Evolutionary conservation across 2,329 filamentous ascomycete genomes (phyloP).

Genomic region (Phyllosticta citriasiana): DNA sequence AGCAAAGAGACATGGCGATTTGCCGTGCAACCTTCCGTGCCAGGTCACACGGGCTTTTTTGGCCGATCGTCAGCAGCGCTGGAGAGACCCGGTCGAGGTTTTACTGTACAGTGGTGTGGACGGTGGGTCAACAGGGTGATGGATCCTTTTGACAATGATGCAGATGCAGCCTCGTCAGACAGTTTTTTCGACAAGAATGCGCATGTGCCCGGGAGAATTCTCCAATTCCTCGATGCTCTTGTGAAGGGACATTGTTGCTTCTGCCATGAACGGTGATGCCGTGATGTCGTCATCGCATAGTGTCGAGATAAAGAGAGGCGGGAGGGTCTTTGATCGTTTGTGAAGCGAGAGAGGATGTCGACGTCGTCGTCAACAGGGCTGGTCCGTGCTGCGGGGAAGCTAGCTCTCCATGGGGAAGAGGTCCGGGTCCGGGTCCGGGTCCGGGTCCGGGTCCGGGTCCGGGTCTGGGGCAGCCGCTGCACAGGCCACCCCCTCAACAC

Average conservation of each 20-base stretch:
- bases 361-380: not conserved
- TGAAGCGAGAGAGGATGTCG: not conserved
- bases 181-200: not conserved
- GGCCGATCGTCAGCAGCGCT: not conserved
- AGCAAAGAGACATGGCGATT: not conserved
- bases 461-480: not conserved
- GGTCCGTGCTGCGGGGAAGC: not conserved
- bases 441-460: not conserved
- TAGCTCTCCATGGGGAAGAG: not conserved
- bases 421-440: not conserved
- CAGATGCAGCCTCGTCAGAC: not conserved
- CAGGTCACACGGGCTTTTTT: conserved; percentile 1
- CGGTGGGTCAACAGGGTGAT: not conserved
- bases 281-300: not conserved
- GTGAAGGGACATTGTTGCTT: not conserved
- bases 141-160: not conserved
- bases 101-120: not conserved
- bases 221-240: not conserved
- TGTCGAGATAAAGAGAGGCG: not conserved
- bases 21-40: conserved; percentile 7
- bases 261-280: not conserved
- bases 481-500: not conserved
- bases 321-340: not conserved
- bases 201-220: not conserved
- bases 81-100: not conserved